Percentiles rank a stretch among this genome's conserved stretches.
Evolutionary conservation across 441 rosid species (phyloP).

Genomic region (Adansonia gregorii): DNA sequence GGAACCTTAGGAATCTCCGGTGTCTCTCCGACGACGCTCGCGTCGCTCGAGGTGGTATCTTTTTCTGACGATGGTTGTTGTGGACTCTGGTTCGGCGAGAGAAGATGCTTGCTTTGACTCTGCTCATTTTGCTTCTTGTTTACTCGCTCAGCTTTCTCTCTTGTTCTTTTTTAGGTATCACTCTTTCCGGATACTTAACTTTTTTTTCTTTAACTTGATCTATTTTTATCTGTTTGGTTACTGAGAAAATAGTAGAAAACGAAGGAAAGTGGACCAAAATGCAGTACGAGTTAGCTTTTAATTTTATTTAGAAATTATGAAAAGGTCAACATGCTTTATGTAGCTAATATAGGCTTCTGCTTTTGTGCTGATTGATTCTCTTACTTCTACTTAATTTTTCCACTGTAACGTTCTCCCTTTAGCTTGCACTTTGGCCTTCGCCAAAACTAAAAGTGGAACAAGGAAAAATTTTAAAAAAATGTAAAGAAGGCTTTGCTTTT

Average conservation of each 20-base stretch:
- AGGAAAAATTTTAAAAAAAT: not conserved
- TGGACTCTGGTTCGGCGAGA: slow-evolving; percentile 35
- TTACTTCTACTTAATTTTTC: not conserved
- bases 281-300: not conserved
- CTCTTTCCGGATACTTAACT: slow-evolving; percentile 8
- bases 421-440: not conserved
- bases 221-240: slow-evolving; percentile 22
- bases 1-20: slow-evolving; percentile 31
- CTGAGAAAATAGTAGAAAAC: slow-evolving; percentile 18
- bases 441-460: slow-evolving; percentile 5
- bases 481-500: not conserved
- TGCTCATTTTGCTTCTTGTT: slow-evolving; percentile 47
- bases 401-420: not conserved
- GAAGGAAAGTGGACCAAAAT: not conserved
- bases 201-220: not conserved
- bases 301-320: slow-evolving; percentile 5
- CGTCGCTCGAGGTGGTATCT: slow-evolving; percentile 28
- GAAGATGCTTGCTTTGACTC: slow-evolving; percentile 56
- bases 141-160: slow-evolving; percentile 46
- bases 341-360: not conserved
- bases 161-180: slow-evolving; percentile 54
- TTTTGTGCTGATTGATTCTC: slow-evolving; percentile 12
- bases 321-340: not conserved
- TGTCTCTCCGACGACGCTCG: slow-evolving; percentile 34
- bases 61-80: slow-evolving; percentile 51